Evolutionary conservation across 805 yeast genomes (phyloP), one percentile per base, ranked within the genome.

Genomic region (Cephaloascus albidus): DNA sequence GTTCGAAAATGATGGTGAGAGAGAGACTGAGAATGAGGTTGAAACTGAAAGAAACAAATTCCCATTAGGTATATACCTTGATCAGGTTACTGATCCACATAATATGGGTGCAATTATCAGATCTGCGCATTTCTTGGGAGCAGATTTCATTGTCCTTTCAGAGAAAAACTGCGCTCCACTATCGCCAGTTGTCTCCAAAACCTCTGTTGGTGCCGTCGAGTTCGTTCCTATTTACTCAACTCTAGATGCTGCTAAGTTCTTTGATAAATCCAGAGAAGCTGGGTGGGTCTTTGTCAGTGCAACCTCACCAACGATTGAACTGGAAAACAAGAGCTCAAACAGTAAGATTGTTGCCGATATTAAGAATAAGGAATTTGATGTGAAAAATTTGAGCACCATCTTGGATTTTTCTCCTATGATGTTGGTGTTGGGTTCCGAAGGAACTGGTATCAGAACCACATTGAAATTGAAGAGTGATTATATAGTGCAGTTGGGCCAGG

Each of bases 151-250:
- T 4, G 76, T 82, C 1, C 60, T 81, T 34, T 81, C 94, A 2
- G 77, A 74, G 28, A 73, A 72, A 38, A 81, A 85, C 51, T 74
- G 85, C 49, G 85, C 96, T 1, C 74, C 81, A 15, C 56, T 88
- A 42, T 76, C 90, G 0, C 87, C 95, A 0, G 81, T 74, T 1
- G 89, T 87, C 2, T 73, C 80, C 19, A 89, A 88, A 54, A 76
- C 93, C 0, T 75, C 93, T 8, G 82, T 86, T 3, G 97, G 97
- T 16, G 87, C 96, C 0, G 62, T 84, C 41, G 97, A 88, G 51
- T 70, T 76, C 43, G 56, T 85, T 54, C 77, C 79, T 4, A 67
- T 88, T 3, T 82, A 66, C 53, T 66, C 72, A 32, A 67, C 73
- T 1, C 55, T 65, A n/a, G 73, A 75, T 43, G 82, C 93, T 3